Percentiles rank a stretch among this genome's conserved stretches.
Conservation (phyloP, 2,329 filamentous ascomycete genomes). For the Penicillium sp. region DNA sequence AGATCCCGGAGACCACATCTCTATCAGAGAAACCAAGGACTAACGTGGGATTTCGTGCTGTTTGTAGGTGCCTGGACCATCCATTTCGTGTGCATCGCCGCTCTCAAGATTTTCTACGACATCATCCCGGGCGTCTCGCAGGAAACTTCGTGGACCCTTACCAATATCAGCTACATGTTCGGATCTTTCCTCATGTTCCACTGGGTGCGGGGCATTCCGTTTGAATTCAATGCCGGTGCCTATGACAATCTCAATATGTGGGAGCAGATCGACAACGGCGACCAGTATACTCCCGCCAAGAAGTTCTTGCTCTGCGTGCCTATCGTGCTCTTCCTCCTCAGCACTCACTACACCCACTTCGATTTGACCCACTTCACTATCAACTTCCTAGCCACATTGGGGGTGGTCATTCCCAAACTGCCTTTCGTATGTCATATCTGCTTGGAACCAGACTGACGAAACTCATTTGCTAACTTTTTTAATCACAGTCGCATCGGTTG, state of each 20-base stretch:
- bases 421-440: conserved; percentile 69
- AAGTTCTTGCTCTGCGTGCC: conserved; percentile 96
- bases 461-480: conserved; percentile 29
- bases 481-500: conserved; percentile 70
- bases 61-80: conserved; percentile 89
- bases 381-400: conserved; percentile 89
- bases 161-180: conserved; percentile 99
- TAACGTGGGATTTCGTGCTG: conserved; percentile 5
- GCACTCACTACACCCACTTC: conserved; percentile 99
- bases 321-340: conserved; percentile 89
- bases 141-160: conserved; percentile 97
- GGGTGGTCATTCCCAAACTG: conserved; percentile 92
- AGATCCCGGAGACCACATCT: conserved; percentile 3
- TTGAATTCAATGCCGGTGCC: conserved; percentile 97
- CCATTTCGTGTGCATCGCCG: conserved; percentile 86
- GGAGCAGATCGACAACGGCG: conserved; percentile 99
- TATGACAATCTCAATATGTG: conserved; percentile 99
- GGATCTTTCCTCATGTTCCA: conserved; percentile 99
- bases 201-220: conserved; percentile 94
- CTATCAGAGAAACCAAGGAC: conserved; percentile 2
- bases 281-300: conserved; percentile 97
- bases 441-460: not conserved
- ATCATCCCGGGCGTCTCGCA: conserved; percentile 94
- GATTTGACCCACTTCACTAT: conserved; percentile 95
- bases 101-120: conserved; percentile 94